phyloP scores from a whole-genome alignment of 2,329 filamentous ascomycete species.

The Ophiobolus disseminans region DNA sequence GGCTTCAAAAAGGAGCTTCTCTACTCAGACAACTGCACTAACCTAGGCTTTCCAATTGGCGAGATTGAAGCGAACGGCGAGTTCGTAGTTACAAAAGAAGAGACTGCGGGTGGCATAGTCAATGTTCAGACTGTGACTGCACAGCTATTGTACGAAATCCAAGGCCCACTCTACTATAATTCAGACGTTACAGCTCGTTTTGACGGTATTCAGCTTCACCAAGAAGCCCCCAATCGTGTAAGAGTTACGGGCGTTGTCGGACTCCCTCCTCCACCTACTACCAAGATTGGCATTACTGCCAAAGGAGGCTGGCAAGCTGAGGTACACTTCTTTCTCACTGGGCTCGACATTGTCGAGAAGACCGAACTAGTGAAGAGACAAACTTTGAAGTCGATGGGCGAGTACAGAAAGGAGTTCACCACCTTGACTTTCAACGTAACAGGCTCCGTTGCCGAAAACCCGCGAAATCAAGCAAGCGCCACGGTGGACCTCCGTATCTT shows the following conservation, averaged over 20 bases:
- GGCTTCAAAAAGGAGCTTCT: not conserved
- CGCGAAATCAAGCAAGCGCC: too few relatives aligned
- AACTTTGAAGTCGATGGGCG: too few relatives aligned
- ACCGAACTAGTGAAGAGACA: not conserved
- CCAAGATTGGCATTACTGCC: not conserved
- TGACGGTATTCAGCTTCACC: not conserved
- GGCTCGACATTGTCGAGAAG: not conserved
- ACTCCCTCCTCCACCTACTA: not conserved
- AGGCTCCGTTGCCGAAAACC: too few relatives aligned
- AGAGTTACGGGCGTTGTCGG: not conserved
- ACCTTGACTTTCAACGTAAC: too few relatives aligned
- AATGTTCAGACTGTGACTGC: not conserved
- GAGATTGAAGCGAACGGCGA: not conserved
- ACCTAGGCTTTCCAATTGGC: not conserved
- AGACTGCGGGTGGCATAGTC: not conserved
- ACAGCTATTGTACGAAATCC: not conserved
- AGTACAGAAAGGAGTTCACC: too few relatives aligned
- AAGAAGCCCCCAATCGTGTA: too few relatives aligned
- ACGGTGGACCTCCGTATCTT: too few relatives aligned
- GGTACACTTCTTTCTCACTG: not conserved
- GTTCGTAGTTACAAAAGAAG: not conserved
- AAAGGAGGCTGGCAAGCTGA: not conserved
- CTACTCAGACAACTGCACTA: not conserved
- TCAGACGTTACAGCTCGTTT: constrained; percentile 15
- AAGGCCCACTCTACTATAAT: constrained; percentile 17